Conservation (phyloP, 176 grass and related monocot species). For the Musa beccarii region DNA sequence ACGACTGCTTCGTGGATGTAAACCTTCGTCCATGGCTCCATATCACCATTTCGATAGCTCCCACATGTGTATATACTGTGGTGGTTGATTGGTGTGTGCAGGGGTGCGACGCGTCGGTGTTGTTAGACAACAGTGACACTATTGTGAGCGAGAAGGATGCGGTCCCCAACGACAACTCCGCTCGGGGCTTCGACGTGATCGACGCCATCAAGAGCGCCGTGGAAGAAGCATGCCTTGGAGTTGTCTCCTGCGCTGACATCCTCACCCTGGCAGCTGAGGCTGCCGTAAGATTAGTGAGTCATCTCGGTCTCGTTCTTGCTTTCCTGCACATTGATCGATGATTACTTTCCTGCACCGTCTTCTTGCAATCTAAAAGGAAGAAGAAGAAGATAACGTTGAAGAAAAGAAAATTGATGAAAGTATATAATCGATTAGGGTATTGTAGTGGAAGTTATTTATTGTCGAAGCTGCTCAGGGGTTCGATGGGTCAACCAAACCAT, state of each 20-base stretch:
- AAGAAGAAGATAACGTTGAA: too few relatives aligned
- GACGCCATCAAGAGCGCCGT: slow-evolving; percentile 62
- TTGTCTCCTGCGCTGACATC: slow-evolving; percentile 18
- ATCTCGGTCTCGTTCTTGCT: not conserved
- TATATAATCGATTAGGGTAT: too few relatives aligned
- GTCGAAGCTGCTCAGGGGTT: too few relatives aligned
- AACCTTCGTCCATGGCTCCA: too few relatives aligned
- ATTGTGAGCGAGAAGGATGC: slow-evolving; percentile 66
- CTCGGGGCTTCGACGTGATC: slow-evolving; percentile 65
- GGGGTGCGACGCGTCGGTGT: slow-evolving; percentile 81
- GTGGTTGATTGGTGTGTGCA: slow-evolving; percentile 1
- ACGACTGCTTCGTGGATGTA: slow-evolving; percentile 21
- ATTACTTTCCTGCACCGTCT: too few relatives aligned
- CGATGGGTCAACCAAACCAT: too few relatives aligned
- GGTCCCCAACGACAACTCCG: slow-evolving; percentile 42
- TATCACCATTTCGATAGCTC: too few relatives aligned
- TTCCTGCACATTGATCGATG: too few relatives aligned
- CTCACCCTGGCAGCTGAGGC: slow-evolving; percentile 11
- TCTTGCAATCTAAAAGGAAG: too few relatives aligned
- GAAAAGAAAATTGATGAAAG: too few relatives aligned
- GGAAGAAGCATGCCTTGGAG: slow-evolving; percentile 15
- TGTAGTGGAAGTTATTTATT: too few relatives aligned
- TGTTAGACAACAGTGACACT: slow-evolving; percentile 51
- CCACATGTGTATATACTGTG: too few relatives aligned
- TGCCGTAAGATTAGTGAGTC: not conserved